These are phyloP conservation scores for Rhipidocladum racemiflorum DNA, from an alignment of 176 grass and related monocot species.

Conservation along the genomic window DNA sequence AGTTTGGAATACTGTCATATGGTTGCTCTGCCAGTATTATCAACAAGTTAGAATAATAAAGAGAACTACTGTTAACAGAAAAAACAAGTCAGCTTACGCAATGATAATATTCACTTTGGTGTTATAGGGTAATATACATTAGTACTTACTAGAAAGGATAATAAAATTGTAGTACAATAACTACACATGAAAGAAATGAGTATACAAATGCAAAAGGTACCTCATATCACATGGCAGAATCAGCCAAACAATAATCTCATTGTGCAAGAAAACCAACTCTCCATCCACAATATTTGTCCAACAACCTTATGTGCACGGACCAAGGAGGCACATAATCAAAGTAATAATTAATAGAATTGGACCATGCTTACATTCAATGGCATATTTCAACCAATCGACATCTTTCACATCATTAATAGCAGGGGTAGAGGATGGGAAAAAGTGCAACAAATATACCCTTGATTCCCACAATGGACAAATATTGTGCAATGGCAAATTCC, in stretches of 20 bases:
- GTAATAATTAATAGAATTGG: neutral
- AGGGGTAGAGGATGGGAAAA: neutral
- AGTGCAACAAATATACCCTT: neutral
- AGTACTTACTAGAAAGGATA: neutral
- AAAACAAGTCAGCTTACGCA: neutral
- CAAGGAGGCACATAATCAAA: neutral
- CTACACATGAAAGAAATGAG: neutral
- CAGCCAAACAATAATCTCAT: neutral
- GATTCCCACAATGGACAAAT: neutral
- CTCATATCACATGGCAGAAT: neutral
- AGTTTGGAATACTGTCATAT: constrained; percentile 97
- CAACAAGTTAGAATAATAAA: constrained; percentile 27
- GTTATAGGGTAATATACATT: neutral
- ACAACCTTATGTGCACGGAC: neutral
- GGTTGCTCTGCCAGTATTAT: constrained; percentile 82
- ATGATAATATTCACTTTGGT: neutral
- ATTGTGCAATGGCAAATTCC: neutral
- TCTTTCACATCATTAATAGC: neutral
- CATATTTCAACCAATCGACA: neutral
- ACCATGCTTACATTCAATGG: too few species aligned
- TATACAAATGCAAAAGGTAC: neutral
- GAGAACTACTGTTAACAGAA: neutral
- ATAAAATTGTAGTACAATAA: neutral
- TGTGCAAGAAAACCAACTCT: neutral
- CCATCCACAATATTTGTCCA: neutral